These are phyloP conservation scores for Magnusiomyces clavatus DNA, from an alignment of 1,139 yeast species.

Conservation along the genomic window DNA sequence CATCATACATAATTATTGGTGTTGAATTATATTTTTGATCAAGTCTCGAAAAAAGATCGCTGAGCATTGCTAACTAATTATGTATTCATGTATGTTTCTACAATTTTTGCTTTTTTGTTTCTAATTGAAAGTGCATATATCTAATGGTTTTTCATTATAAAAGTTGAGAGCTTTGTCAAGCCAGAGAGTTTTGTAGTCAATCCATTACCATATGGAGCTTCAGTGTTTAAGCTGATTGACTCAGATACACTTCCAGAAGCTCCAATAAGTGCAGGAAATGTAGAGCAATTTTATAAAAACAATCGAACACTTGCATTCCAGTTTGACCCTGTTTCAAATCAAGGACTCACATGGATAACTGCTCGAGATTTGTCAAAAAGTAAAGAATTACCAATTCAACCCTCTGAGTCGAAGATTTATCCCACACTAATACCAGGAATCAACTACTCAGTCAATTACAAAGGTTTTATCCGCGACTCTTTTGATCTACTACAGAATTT, in stretches of 20 bases:
- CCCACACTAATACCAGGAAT: conserved; percentile 35
- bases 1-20: too few relatives aligned
- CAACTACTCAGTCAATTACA: conserved; percentile 33
- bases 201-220: conserved; percentile 10
- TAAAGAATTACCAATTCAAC: conserved; percentile 12
- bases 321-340: conserved; percentile 35
- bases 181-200: not conserved
- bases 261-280: conserved; percentile 29
- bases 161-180: conserved; percentile 6
- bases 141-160: conserved; percentile 2
- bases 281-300: conserved; percentile 28
- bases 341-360: conserved; percentile 37
- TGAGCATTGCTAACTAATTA: not conserved
- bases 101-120: not conserved
- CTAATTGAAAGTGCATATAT: not conserved
- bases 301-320: conserved; percentile 37
- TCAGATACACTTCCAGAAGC: conserved; percentile 17
- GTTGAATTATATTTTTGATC: too few relatives aligned
- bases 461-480: conserved; percentile 33
- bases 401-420: conserved; percentile 32
- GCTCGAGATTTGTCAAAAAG: conserved; percentile 24
- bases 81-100: conserved; percentile 8
- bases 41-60: not conserved
- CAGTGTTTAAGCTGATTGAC: conserved; percentile 2
- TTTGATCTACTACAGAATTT: conserved; percentile 19